Evolutionary conservation across 805 yeast species (phyloP), one percentile per base, ranked within the genome.

Genomic region (Starmerella sirachaensis): DNA sequence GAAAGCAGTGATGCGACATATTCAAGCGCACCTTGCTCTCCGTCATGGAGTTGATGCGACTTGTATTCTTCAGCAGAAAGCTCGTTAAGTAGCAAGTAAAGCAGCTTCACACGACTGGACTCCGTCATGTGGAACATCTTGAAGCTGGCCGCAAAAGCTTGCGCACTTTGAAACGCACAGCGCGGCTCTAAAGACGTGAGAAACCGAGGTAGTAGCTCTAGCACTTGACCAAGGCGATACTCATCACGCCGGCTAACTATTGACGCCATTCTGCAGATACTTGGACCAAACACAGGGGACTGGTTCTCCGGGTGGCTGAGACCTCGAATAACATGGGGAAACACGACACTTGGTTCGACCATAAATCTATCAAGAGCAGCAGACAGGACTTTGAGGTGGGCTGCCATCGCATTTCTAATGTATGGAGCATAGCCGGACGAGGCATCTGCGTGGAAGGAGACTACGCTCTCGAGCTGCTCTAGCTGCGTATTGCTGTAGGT

Each of bases 11-110:
- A 23, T 6, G 49, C 44, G 8, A 47, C 45, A 22, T 29, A 40
- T 56, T 48, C 27, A 41, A 33, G 20, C 45, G 44, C 31, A 46
- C 45, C 36, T 59, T 49, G 6, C 23, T 36, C 52, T 49, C 34
- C 54, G 7, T 25, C 61, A 49, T 61, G 69, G 42, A 60, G 42
- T 19, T 31, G 23, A 13, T 41, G 38, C 33, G 42, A 24, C 23
- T 22, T 38, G 37, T 48, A 52, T 31, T 49, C 70, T 12, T 69
- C 76, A 37, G 66, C 70, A 35, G 77, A 70, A 22, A 88, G 60
- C 42, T 80, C 57, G 54, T 91, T 91, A 14, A 81, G 74, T 46
- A 88, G 65, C 0, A 93, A 76, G 59, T 91, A 91, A 35, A 91
- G 74, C 1, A 88, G 71, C 6, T 94, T 39, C n/a, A 45, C 35